Base-by-base conservation (phyloP, 2,329 filamentous ascomycete species). In the Aspergillus piperis region DNA sequence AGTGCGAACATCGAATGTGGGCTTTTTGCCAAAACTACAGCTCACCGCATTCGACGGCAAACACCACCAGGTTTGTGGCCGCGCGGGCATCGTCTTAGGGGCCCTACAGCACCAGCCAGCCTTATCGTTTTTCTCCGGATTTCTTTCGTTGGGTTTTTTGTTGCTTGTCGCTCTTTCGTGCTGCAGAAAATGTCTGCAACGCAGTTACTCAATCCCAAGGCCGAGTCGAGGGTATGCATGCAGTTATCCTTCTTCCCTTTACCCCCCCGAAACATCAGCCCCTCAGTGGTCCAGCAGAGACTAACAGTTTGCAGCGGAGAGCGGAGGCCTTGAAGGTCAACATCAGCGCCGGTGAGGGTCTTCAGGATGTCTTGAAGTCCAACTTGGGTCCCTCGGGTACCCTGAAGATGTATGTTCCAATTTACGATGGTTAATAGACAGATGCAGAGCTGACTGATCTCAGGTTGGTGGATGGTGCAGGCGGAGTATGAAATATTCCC, bases 181-280 rank as follows among this genome's bases (percentile, higher is more conserved):
- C 60, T 66, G 68, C 71, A 71, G 70, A 70, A 70, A 57, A 98
- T 98, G 95, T 98, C 93, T 81, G 95, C 95, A 71, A 93, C 95
- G 75, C 94, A 98, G 83, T 88, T 99, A 74, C 89, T 99, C 68
- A 99, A 99, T 81, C 95, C 95, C 64, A 99, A 99, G 84, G 95
- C 95, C 74, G 95, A 99, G 83, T 97, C 93, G 72, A 89, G 95
- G 81, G 92, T 96, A 84, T 72, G 90, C 82, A n/a, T 4, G 25
- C 41, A 32, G 4, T 47, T 30, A 21, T 17, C 25, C 15, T 49
- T 30, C 44, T 17, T 8, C 39, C 51, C 38, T 17, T 23, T 30
- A 7, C 62, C 62, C 61, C 64, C 68, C 66, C 63, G 66, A 67
- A 65, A 70, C 67, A 71, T 65, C 62, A 59, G 63, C 68, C 70